Conservation (phyloP, 768 basidiomycete genomes). For the Boletus sensibilis region DNA sequence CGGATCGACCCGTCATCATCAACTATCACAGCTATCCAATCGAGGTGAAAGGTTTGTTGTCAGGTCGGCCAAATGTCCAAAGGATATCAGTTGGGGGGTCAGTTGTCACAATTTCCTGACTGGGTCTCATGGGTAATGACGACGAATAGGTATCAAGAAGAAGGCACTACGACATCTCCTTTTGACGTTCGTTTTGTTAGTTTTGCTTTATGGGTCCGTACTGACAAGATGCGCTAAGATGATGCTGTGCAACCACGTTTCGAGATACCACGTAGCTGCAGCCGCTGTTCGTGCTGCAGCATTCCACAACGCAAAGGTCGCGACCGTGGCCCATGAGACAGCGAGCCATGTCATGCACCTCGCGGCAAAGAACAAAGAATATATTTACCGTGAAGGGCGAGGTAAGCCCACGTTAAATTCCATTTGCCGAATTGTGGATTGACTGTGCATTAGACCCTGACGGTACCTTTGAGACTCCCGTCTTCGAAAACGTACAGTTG, state of each 20-base stretch:
- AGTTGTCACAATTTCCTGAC: constrained; percentile 9
- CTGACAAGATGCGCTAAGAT: constrained; percentile 42
- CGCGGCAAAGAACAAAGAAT: constrained; percentile 58
- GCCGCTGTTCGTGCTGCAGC: constrained; percentile 60
- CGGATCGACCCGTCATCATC: constrained; percentile 66
- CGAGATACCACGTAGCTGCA: constrained; percentile 63
- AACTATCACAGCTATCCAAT: constrained; percentile 85
- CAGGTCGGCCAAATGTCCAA: constrained; percentile 49
- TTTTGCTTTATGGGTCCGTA: background rate
- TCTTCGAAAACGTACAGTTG: constrained; percentile 28
- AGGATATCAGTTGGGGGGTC: constrained; percentile 56
- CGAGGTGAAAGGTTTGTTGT: constrained; percentile 66
- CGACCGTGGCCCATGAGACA: constrained; percentile 55
- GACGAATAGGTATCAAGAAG: constrained; percentile 52
- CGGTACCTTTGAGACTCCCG: constrained; percentile 46
- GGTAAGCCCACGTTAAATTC: constrained; percentile 35
- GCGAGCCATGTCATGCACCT: constrained; percentile 60
- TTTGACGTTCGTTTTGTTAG: constrained; percentile 53
- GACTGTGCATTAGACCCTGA: constrained; percentile 29
- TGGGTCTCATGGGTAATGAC: background rate
- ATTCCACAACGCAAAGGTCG: constrained; percentile 49
- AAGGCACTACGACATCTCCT: constrained; percentile 81
- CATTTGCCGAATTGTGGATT: background rate
- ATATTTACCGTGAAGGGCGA: constrained; percentile 57
- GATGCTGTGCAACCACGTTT: constrained; percentile 71